These are phyloP conservation scores for Phytophthora sansomeana DNA, from an alignment of 352 stramenopile genomes.

Conservation along the genomic window DNA sequence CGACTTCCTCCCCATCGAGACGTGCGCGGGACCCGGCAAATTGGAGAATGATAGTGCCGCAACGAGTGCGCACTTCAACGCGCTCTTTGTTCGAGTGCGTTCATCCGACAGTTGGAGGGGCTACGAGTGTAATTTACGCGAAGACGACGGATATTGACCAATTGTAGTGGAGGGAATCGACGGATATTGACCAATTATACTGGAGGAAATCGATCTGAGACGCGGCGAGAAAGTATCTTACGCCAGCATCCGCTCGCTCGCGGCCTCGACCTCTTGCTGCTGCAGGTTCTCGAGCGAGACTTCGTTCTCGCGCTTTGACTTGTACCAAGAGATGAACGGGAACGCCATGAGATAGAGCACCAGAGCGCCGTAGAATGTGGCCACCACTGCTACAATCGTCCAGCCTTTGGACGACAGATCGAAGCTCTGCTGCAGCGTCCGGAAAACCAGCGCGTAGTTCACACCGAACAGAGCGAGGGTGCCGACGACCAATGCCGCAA, in stretches of 20 bases:
- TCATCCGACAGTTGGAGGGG: slow-evolving; percentile 10
- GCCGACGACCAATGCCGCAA: slow-evolving; percentile 43
- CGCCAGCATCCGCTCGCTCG: not conserved
- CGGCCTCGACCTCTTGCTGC: not conserved
- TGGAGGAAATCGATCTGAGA: not conserved
- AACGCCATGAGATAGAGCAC: slow-evolving; percentile 34
- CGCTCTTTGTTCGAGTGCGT: not conserved
- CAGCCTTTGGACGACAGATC: slow-evolving; percentile 30
- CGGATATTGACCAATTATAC: slow-evolving; percentile 5
- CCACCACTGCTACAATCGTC: slow-evolving; percentile 13
- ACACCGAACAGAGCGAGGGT: slow-evolving; percentile 60
- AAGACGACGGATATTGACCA: slow-evolving; percentile 16
- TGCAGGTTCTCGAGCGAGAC: slow-evolving; percentile 1
- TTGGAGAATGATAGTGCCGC: slow-evolving; percentile 27
- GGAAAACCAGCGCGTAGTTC: slow-evolving; percentile 73
- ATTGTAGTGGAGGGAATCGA: not conserved
- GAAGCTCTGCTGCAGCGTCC: slow-evolving; percentile 49
- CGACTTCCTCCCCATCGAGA: slow-evolving; percentile 34
- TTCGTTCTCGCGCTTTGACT: not conserved
- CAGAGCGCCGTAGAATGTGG: slow-evolving; percentile 25
- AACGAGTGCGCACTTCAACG: slow-evolving; percentile 24
- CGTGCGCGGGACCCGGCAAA: slow-evolving; percentile 11
- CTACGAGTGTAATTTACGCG: slow-evolving; percentile 18
- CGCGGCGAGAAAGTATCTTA: slow-evolving; percentile 14
- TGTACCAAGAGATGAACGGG: slow-evolving; percentile 28